Base-by-base conservation (phyloP, 108 stramenopile genomes). In the Fragilaria radians region DNA sequence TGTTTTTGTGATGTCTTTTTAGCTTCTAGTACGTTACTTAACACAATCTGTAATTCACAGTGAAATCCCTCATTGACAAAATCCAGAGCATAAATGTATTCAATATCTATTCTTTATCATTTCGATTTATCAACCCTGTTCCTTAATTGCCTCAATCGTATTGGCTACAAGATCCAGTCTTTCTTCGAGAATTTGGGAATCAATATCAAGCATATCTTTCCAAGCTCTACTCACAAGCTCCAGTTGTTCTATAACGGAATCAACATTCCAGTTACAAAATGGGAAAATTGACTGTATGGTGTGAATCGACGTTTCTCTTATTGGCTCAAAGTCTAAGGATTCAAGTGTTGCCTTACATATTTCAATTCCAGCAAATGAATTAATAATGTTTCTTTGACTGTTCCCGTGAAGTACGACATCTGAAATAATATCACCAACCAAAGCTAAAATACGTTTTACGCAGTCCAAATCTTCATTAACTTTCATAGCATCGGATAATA, bases 351-450 rank as follows among this genome's bases (percentile, higher is more conserved):
- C 52, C 46, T 82, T 72, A 50, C 81, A 86, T 67, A 73, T 79
- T 18, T 58, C 60, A 29, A 66, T 54, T 5, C 65, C 68, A 0
- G 75, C 70, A 48, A 83, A 78, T 21, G 74, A 60, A 9, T 63
- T 65, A 3, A 83, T 56, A 22, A 83, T 61, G 30, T 0, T 48
- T 0, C 26, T 14, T 27, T 22, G 45, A 54, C 42, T 28, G 17
- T 36, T 48, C 0, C 46, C 59, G 60, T 82, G 65, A 57, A 80
- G 54, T 1, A 62, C 22, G 19, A 80, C 73, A 57, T 88, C 82
- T 66, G 62, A 63, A 4, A 88, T 61, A 50, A 88, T 47, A 54
- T 88, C 82, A 27, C 67, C 69, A 4, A 67, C 76, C 19, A 88
- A 52, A 11, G 78, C 65, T 18, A 83, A 46, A 21, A 82, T 52